These are phyloP conservation scores for Vigna hirtella DNA, from an alignment of 306 rosid species.

Conservation along the genomic window DNA sequence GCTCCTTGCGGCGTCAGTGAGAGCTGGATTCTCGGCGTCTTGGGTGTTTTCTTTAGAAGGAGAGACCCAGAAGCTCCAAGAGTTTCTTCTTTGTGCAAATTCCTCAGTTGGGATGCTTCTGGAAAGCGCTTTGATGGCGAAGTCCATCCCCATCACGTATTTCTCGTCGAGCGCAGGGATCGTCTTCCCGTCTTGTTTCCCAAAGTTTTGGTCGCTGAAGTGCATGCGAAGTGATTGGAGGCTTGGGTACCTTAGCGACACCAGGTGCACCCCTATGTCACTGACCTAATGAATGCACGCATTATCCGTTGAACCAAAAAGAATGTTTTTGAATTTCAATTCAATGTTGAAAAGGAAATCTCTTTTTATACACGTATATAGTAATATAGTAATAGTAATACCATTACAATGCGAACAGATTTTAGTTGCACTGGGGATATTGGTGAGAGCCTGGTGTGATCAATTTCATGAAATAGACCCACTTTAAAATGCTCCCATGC, in stretches of 20 bases:
- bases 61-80: conserved; percentile 76
- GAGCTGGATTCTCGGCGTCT: conserved; percentile 37
- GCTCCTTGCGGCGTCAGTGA: conserved; percentile 36
- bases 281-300: conserved; percentile 58
- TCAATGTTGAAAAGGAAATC: not conserved
- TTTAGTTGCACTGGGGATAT: conserved; percentile 64
- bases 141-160: conserved; percentile 59
- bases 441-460: conserved; percentile 65
- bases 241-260: conserved; percentile 79
- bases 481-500: conserved; percentile 56
- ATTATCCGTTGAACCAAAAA: not conserved
- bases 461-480: conserved; percentile 72
- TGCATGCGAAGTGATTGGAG: conserved; percentile 65
- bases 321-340: not conserved
- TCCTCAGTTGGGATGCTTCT: conserved; percentile 61
- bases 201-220: conserved; percentile 47
- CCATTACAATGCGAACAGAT: conserved; percentile 73
- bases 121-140: conserved; percentile 59
- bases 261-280: conserved; percentile 52
- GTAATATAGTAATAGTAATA: conserved; percentile 19
- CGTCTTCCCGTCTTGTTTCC: conserved; percentile 52
- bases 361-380: not conserved
- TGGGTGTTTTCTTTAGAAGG: conserved; percentile 28
- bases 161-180: conserved; percentile 74
- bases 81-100: conserved; percentile 51